phyloP scores from a whole-genome alignment of 1,284 basidiomycete species.

The Mycocalia duriaeana region DNA sequence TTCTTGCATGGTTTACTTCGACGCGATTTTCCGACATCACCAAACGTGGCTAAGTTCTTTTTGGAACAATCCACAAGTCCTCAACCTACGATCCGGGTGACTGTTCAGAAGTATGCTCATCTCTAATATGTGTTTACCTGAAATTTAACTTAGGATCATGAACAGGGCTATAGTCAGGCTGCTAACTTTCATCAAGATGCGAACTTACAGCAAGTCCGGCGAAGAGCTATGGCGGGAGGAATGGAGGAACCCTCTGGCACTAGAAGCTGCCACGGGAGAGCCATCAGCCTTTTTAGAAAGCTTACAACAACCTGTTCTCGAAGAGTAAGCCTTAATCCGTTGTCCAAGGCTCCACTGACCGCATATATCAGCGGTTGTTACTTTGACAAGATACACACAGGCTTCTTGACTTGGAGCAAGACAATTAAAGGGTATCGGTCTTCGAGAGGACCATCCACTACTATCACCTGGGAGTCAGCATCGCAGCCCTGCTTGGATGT shows the following conservation, averaged over 20 bases:
- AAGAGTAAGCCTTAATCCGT: conserved; percentile 15
- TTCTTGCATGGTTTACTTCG: conserved; percentile 74
- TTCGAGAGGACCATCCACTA: conserved; percentile 39
- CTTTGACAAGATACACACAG: conserved; percentile 78
- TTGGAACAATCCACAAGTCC: conserved; percentile 69
- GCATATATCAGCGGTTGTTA: conserved; percentile 49
- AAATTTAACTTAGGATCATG: conserved; percentile 9
- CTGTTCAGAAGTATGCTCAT: conserved; percentile 60
- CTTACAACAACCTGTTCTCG: conserved; percentile 34
- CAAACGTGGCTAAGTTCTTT: conserved; percentile 67
- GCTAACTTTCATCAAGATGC: conserved; percentile 77
- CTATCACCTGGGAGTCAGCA: conserved; percentile 61
- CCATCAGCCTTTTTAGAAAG: conserved; percentile 42
- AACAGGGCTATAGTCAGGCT: conserved; percentile 71
- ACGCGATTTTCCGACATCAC: conserved; percentile 66
- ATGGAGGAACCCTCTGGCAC: conserved; percentile 72
- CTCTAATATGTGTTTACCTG: conserved; percentile 10
- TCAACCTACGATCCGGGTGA: conserved; percentile 74
- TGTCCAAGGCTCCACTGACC: too few species aligned
- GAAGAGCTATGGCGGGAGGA: conserved; percentile 79
- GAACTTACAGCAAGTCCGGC: conserved; percentile 68
- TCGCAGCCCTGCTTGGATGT: conserved; percentile 60
- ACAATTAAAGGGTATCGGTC: conserved; percentile 66
- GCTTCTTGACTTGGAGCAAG: conserved; percentile 83
- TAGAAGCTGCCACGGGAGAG: conserved; percentile 47